These are phyloP conservation scores for Byssochlamys sp. DNA, from an alignment of 2,329 filamentous ascomycete species.

Conservation along the genomic window DNA sequence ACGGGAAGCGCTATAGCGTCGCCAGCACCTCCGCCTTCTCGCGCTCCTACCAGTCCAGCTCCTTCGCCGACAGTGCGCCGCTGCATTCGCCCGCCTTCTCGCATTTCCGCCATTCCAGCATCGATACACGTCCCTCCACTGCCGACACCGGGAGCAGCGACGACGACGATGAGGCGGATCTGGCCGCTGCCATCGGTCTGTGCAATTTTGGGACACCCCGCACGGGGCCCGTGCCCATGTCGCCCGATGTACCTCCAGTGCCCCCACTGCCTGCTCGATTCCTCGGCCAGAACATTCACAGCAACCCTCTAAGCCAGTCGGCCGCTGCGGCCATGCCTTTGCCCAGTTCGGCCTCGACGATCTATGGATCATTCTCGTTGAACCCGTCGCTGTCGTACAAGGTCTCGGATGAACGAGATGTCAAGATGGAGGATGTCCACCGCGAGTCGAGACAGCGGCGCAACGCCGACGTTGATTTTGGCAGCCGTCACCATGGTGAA, in stretches of 20 bases:
- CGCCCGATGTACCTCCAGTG: slow-evolving; percentile 71
- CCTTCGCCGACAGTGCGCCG: slow-evolving; percentile 47
- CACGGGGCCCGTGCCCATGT: slow-evolving; percentile 52
- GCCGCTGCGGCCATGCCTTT: slow-evolving; percentile 20
- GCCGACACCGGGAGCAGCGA: slow-evolving; percentile 66
- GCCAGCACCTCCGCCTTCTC: slow-evolving; percentile 47
- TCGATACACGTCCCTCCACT: slow-evolving; percentile 66
- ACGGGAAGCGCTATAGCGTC: slow-evolving; percentile 49
- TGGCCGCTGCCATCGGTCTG: slow-evolving; percentile 81
- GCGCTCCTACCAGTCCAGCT: slow-evolving; percentile 66
- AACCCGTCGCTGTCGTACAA: slow-evolving; percentile 40
- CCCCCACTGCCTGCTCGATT: slow-evolving; percentile 77
- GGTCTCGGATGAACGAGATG: slow-evolving; percentile 47
- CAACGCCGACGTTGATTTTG: slow-evolving; percentile 56
- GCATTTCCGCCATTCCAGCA: slow-evolving; percentile 63
- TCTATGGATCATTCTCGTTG: slow-evolving; percentile 34
- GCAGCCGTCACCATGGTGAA: slow-evolving; percentile 55
- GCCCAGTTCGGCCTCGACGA: slow-evolving; percentile 27
- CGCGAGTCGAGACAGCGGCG: slow-evolving; percentile 21
- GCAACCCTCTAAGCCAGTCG: slow-evolving; percentile 20
- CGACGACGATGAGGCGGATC: slow-evolving; percentile 72
- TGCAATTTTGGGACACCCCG: slow-evolving; percentile 78
- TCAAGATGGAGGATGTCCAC: slow-evolving; percentile 59
- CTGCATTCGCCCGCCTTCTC: slow-evolving; percentile 37
- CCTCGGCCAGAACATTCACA: slow-evolving; percentile 51